Conservation (phyloP, 2,329 filamentous ascomycete species). For the Diaporthe citriasiana region DNA sequence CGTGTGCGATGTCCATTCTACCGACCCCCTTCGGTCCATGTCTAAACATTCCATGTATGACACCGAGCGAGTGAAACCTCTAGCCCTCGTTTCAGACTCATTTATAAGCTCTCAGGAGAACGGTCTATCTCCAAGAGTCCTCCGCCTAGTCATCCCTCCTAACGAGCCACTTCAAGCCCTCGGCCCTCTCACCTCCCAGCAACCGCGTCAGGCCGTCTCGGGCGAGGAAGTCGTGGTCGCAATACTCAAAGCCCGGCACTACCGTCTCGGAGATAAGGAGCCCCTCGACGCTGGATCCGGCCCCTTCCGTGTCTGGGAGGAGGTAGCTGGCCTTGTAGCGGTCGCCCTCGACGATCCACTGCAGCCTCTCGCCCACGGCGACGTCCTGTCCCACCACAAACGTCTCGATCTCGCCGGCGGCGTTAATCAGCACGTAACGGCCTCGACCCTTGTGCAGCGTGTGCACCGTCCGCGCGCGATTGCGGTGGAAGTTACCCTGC, state of each 20-base stretch:
- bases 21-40: no score
- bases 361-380: conserved; percentile 69
- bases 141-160: conserved; percentile 44
- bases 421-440: conserved; percentile 74
- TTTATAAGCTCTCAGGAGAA: not conserved
- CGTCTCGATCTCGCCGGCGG: conserved; percentile 69
- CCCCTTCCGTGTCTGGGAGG: conserved; percentile 58
- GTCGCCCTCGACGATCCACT: conserved; percentile 79
- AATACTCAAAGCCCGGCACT: conserved; percentile 76
- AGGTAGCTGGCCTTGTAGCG: conserved; percentile 77
- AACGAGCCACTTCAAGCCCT: conserved; percentile 63
- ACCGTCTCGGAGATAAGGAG: conserved; percentile 78
- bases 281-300: conserved; percentile 57
- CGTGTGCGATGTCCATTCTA: not conserved
- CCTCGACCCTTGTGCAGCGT: conserved; percentile 75
- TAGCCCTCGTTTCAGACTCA: not conserved
- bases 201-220: conserved; percentile 64
- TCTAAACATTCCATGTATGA: not conserved
- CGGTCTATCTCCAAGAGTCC: not conserved
- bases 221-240: conserved; percentile 76
- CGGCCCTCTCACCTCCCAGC: conserved; percentile 63
- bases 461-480: conserved; percentile 73
- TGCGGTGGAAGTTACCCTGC: conserved; percentile 74
- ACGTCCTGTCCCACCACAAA: conserved; percentile 74
- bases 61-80: not conserved